Evolutionary conservation across 75 land plant genomes (phyloP).

Genomic region (Larix kaempferi): DNA sequence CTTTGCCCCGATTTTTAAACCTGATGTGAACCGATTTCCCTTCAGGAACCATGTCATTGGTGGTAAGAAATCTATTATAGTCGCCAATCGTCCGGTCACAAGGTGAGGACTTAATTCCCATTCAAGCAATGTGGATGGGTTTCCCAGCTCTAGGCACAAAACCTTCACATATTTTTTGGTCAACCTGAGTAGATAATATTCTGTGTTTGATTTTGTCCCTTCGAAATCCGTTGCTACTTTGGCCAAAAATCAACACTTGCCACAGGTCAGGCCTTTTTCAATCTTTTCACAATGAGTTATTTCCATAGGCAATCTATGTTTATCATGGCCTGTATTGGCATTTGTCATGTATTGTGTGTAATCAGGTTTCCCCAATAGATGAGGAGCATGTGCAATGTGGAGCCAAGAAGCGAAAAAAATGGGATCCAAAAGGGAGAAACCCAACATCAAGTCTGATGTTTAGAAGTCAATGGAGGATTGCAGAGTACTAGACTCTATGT

Average conservation of each 20-base stretch:
- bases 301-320: too few species aligned
- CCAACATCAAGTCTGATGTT: background rate
- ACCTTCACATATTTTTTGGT: too few species aligned
- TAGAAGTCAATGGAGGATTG: background rate
- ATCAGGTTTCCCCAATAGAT: background rate
- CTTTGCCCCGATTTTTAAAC: too few species aligned
- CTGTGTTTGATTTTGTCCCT: background rate
- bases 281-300: too few species aligned
- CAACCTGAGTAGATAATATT: background rate
- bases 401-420: constrained; percentile 19
- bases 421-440: constrained; percentile 3
- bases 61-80: background rate
- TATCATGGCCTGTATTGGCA: too few species aligned
- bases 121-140: background rate
- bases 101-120: background rate
- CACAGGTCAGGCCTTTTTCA: background rate
- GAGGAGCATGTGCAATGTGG: constrained; percentile 19
- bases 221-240: background rate
- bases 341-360: background rate
- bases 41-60: background rate
- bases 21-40: too few species aligned
- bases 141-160: background rate
- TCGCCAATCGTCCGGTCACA: background rate
- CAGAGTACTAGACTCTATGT: background rate
- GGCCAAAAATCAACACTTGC: background rate